Evolutionary conservation across 192 early-diverging fungal genomes (phyloP).

Genomic region (Podochytrium sp.): DNA sequence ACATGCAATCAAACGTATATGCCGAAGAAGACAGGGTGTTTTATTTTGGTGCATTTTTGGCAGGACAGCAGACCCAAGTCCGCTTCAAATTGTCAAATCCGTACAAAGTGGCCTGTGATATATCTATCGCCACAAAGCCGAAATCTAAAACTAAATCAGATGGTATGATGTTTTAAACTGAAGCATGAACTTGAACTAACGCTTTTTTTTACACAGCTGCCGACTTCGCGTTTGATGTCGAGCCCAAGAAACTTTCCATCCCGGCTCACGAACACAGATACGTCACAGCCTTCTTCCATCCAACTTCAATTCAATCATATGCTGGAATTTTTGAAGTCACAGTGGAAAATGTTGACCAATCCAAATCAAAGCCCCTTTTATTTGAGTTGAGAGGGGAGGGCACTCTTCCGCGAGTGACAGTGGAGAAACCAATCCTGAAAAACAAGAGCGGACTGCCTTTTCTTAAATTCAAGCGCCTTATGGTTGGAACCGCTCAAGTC

Average conservation of each 20-base stretch:
- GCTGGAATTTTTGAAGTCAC: constrained; percentile 62
- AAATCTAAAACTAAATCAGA: constrained; percentile 53
- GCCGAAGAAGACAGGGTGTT: constrained; percentile 66
- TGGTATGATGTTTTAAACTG: background rate
- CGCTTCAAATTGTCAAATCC: constrained; percentile 68
- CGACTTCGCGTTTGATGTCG: constrained; percentile 66
- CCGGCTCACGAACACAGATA: constrained; percentile 64
- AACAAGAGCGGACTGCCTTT: constrained; percentile 43
- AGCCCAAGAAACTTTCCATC: constrained; percentile 59
- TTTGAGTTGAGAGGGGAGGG: constrained; percentile 68
- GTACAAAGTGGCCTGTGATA: constrained; percentile 63
- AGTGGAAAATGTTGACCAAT: constrained; percentile 60
- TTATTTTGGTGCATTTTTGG: constrained; percentile 62
- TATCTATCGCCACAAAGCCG: constrained; percentile 52
- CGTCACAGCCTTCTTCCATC: constrained; percentile 59
- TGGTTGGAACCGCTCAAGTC: constrained; percentile 52
- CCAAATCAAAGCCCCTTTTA: constrained; percentile 47
- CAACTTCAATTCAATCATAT: constrained; percentile 63
- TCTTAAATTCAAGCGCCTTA: constrained; percentile 50
- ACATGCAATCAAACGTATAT: constrained; percentile 58
- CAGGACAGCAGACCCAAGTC: constrained; percentile 58
- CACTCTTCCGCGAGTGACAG: constrained; percentile 56
- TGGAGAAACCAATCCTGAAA: constrained; percentile 51
- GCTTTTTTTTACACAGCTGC: constrained; percentile 17
- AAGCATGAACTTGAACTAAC: background rate